Base-by-base conservation (phyloP, 1,284 basidiomycete genomes). In the Rhodotorula mucilaginosa region DNA sequence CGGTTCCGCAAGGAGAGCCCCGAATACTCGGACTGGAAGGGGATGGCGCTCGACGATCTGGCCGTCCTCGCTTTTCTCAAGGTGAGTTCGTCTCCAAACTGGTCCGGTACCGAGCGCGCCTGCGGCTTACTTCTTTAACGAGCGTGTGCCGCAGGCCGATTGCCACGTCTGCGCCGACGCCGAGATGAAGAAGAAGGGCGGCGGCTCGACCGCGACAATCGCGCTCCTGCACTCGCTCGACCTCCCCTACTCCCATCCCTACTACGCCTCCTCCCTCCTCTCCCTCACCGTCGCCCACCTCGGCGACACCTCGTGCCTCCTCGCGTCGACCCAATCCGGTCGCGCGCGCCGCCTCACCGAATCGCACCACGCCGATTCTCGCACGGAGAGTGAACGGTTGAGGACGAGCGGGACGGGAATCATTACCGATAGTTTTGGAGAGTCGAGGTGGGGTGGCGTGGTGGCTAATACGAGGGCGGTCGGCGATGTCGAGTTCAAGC, bases 341-440 rank as follows among this genome's bases (percentile, higher is more conserved):
- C 72, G 71, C 19, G 70, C 72, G 5, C 58, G 65, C 51, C 58
- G 67, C 8, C 66, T 77, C 1, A 77, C 74, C 7, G 70, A 77
- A 54, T 88, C 87, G 51, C 96, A 99, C 81, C 95, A 97, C 81
- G 91, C 94, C 23, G 95, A 98, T 78, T 87, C 92, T 31, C 89
- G 88, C 31, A 85, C 90, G 26, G 97, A 99, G 81, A 88, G 92
- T 18, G 88, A 88, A 57, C 86, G 96, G 46, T 83, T 99, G 63
- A 87, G 95, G 58, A 86, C 90, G 68, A 90, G 94, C 87, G 95
- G 82, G 23, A 90, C 90, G 12, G 89, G 92, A 2, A 83, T 97
- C 44, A 90, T 97, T 60, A 92, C 92, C 7, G 96, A 99, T 80
- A 94, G 92, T 6, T 99, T 94, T 79, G 96, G 97, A 48, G 96